Base-by-base conservation (phyloP, 2,329 filamentous ascomycete species). In the Cercospora sp. region DNA sequence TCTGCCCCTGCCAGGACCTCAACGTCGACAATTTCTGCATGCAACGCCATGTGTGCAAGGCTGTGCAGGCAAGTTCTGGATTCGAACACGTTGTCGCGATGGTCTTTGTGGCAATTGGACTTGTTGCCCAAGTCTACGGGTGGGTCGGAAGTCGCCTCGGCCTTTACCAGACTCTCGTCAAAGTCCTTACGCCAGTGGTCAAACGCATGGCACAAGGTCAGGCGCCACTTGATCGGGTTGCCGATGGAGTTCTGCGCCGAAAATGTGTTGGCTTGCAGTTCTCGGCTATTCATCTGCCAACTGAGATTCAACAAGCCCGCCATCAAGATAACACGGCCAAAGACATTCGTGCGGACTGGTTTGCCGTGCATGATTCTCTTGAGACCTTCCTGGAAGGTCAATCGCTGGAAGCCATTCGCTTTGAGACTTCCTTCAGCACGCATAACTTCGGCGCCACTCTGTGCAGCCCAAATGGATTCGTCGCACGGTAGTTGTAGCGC, bases 251-350 rank as follows among this genome's bases (percentile, higher is more conserved):
- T 89, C 0, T 89, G 88, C 10, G 94, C 92, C 12, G 91, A 93
- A 0, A 98, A 85, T 0, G 93, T 93, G 77, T 90, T 94, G 67
- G 97, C 91, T 81, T 97, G 94, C 13, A 97, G 86, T 78, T 98
- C 95, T 76, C 94, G 88, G 78, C 98, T 94, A 77, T 96, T 95
- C 91, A 98, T 94, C 79, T 98, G 94, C 92, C 93, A 98, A 76
- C 91, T 95, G 31, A 98, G 93, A 72, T 93, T 97, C 26, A 98
- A 83, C 30, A 99, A 82, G 0, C 95, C 95, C 1, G 94, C 91
- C 93, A 98, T 98, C 62, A 99, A 84, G 55, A 97, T 93, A 2
- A 91, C 95, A 45, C 95, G 89, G 1, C 94, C 95, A 77, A 98
- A 99, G 0, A 93, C 90, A 78, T 97, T 97, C 3, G 95, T 98